Evolutionary conservation across 768 basidiomycete genomes (phyloP), one percentile per base, ranked within the genome.

Genomic region (Boletellus ananas): DNA sequence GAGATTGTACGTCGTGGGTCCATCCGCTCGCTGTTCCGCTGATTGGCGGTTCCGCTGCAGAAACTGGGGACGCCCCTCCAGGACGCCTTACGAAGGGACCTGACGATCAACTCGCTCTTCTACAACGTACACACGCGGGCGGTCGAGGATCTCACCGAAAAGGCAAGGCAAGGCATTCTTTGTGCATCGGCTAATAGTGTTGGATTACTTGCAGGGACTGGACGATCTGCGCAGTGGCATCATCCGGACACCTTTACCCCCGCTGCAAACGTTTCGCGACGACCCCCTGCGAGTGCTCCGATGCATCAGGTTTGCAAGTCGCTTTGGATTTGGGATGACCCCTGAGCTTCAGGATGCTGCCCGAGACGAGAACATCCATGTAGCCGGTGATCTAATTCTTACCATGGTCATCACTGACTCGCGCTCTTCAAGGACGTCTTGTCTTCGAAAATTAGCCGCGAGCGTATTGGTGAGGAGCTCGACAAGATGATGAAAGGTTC

Each of bases 61-160:
- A 75, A 79, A 31, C 95, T 94, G 49, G 96, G 96, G 7, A 95
- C 94, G 3, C 94, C 95, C 0, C 62, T 88, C 13, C 79, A 98
- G 71, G 96, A 99, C 65, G 94, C 96, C 2, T 66, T 88, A 42
- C 76, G 96, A 45, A 76, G 96, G 60, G 96, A 99, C 66, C 81
- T 88, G 25, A 98, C 96, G 1, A 96, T 99, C 67, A 99, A 99
- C 63, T 75, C 95, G 0, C 73, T 99, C 7, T 98, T 98, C 71
- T 98, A 94, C 72, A 98, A 99, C 57, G 80, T 99, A 1, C 93
- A 96, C 60, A 84, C 86, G 1, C 79, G 83, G 13, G 57, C 71
- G 3, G 85, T 99, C 3, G 96, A 99, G 63, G 96, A 99, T 64
- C 79, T 79, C 59, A 95, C 93, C 1, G 79, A 76, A 58, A 86